Conservation (phyloP, 257 asterid genomes). For the Penstemon davidsonii region DNA sequence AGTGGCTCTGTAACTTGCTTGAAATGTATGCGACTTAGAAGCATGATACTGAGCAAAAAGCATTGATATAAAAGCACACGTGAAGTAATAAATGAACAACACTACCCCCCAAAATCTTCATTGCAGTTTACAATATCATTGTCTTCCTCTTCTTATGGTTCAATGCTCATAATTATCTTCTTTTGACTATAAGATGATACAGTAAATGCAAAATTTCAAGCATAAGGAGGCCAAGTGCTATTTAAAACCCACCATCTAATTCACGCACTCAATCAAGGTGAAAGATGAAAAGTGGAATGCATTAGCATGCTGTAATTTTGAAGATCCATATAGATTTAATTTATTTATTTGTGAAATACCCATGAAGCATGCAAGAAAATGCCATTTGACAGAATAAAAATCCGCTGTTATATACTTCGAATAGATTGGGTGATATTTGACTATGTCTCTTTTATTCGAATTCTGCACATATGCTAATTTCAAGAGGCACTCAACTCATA, state of each 20-base stretch:
- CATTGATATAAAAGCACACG: background rate
- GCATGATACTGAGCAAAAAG: background rate
- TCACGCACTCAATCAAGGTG: background rate
- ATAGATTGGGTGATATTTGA: background rate
- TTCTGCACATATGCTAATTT: background rate
- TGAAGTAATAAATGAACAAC: background rate
- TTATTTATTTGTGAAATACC: background rate
- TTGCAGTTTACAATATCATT: background rate
- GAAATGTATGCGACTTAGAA: background rate
- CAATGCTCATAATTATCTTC: too few relatives aligned
- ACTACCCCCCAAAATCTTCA: background rate
- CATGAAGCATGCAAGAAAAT: background rate
- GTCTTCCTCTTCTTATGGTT: too few relatives aligned
- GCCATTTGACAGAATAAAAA: too few relatives aligned
- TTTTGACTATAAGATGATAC: too few relatives aligned
- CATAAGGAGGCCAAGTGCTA: too few relatives aligned
- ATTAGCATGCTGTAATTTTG: background rate
- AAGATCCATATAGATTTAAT: constrained; percentile 1
- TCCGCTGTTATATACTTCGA: constrained; percentile 25
- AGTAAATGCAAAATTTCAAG: too few relatives aligned
- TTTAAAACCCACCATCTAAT: background rate
- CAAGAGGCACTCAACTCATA: background rate
- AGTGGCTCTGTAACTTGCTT: background rate
- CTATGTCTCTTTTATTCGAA: background rate
- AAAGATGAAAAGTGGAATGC: constrained; percentile 3